Evolutionary conservation across 176 grass and related monocot species (phyloP).

Genomic region (Oryza australiensis): DNA sequence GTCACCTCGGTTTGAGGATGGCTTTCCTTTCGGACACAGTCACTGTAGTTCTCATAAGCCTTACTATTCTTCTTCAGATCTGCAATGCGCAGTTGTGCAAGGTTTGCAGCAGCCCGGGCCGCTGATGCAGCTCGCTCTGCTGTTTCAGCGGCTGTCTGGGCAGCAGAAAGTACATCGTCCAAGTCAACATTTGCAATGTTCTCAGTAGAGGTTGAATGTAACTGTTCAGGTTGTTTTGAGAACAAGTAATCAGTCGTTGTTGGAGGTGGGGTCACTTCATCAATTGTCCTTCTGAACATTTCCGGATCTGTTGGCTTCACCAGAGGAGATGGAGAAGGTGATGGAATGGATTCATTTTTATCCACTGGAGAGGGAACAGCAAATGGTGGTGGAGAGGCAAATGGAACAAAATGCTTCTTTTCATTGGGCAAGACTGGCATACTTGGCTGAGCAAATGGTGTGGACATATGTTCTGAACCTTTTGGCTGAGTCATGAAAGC

Average conservation of each 20-base stretch:
- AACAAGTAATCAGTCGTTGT: constrained; percentile 37
- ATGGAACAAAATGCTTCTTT: constrained; percentile 81
- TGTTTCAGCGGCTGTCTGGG: constrained; percentile 71
- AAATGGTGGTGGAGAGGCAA: constrained; percentile 51
- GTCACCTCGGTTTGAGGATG: constrained; percentile 30
- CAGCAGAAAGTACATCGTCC: constrained; percentile 72
- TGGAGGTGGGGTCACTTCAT: constrained; percentile 41
- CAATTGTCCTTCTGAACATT: constrained; percentile 40
- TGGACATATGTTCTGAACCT: constrained; percentile 45
- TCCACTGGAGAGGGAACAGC: constrained; percentile 25
- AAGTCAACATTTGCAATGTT: constrained; percentile 52
- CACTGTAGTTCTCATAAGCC: constrained; percentile 31
- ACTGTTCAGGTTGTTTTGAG: constrained; percentile 35
- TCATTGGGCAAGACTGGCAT: constrained; percentile 40
- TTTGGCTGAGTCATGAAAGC: constrained; percentile 42
- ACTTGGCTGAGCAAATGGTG: constrained; percentile 45
- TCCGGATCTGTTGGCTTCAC: constrained; percentile 50
- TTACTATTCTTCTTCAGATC: constrained; percentile 57
- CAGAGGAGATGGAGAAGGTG: constrained; percentile 26
- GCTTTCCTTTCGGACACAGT: constrained; percentile 30
- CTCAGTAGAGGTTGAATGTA: not conserved
- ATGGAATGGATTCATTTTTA: constrained; percentile 34
- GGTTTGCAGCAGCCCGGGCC: constrained; percentile 80
- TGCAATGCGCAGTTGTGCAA: constrained; percentile 67
- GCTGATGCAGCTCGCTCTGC: constrained; percentile 75